These are phyloP conservation scores for Reutealis trisperma DNA, from an alignment of 345 rosid genomes.

Conservation along the genomic window DNA sequence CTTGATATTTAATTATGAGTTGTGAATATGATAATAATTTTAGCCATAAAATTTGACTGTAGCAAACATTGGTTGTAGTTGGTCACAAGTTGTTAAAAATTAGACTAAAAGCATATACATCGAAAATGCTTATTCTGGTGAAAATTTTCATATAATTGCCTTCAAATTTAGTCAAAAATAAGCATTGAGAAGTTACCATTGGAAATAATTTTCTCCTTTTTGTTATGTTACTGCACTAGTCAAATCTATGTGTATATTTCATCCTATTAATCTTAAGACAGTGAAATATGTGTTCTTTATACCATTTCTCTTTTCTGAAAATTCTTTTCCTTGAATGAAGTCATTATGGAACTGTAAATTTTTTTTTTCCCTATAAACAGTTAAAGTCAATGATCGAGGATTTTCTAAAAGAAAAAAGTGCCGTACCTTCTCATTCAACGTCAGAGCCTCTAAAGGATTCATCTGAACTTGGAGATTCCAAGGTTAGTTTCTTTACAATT, in stretches of 20 bases:
- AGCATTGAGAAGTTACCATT: background rate
- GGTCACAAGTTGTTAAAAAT: no score
- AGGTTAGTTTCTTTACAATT: constrained; percentile 38
- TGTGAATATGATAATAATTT: background rate
- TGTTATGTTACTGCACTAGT: background rate
- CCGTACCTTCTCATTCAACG: constrained; percentile 27
- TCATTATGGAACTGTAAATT: constrained; percentile 8
- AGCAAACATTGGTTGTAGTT: background rate
- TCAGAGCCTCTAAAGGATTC: constrained; percentile 45
- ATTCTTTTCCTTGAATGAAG: constrained; percentile 1
- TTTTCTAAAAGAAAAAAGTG: constrained; percentile 33
- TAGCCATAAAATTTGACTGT: background rate
- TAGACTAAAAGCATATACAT: background rate
- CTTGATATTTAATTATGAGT: background rate
- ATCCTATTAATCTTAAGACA: background rate
- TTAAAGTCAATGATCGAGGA: constrained; percentile 46
- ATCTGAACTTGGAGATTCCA: constrained; percentile 35
- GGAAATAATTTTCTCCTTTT: constrained; percentile 1
- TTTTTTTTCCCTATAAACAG: constrained; percentile 33
- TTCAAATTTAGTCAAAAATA: background rate
- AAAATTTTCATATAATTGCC: background rate
- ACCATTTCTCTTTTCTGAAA: background rate
- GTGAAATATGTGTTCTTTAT: background rate
- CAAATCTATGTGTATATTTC: background rate
- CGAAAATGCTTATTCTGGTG: background rate